Evolutionary conservation across 129 eudicot genomes (phyloP), one percentile per base, ranked within the genome.

Genomic region (Tagetes erecta): DNA sequence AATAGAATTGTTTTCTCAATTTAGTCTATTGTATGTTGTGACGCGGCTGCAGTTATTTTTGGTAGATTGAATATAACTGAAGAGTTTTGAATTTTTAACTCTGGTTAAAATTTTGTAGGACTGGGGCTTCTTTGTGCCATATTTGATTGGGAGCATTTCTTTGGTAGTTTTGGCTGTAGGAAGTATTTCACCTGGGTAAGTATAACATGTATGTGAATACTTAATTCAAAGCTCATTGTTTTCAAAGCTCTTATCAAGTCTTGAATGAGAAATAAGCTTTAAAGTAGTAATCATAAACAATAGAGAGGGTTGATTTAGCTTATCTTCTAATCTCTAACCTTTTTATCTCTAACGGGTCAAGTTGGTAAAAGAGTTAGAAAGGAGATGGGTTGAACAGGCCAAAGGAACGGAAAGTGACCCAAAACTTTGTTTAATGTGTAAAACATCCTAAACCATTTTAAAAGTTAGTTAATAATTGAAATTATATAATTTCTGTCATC

Each of bases 111-210:
- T 68, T 68, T 60, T 77, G 31, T 65, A 91, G 99, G 99, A 95
- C 69, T 95, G 99, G 99, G 99, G 99, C 37, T 95, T 95, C 82
- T 95, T 95, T 67, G 92, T 91, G 80, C 99, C 99, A 38, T 95
- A 95, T 78, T 82, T 95, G 78, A 63, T 95, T 67, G 99, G 99
- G 55, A 95, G 99, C 84, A 91, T 91, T 73, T 91, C 99, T 66
- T 88, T 95, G 73, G 74, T 95, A 52, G 99, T 95, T 87, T 85
- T 95, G 85, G 99, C 86, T 36, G 76, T 95, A 14, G 99, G 99
- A 75, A 95, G 99, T 86, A 87, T 72, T 65, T 82, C 97, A 56
- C 99, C 99, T 6, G 99, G 97, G 99, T 95, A 91, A 83, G 96
- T 75, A 33, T 33, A 3, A 71, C 60, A 59, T 33, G 34, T 6